Evolutionary conservation across 768 basidiomycete species (phyloP).

Genomic region (Serendipita vermifera): DNA sequence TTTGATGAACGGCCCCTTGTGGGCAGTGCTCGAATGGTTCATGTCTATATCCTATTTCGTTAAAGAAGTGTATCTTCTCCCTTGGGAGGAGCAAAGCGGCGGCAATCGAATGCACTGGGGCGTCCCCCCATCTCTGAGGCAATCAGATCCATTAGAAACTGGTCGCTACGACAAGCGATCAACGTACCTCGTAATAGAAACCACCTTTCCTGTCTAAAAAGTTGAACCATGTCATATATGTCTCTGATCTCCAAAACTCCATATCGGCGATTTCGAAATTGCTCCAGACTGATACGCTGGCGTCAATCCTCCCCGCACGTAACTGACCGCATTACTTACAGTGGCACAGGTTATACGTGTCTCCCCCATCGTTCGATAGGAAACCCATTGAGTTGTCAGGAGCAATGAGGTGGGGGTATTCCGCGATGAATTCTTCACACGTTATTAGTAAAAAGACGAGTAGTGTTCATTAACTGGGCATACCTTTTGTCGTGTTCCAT

Average conservation of each 20-base stretch:
- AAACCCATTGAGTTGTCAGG: constrained; percentile 30
- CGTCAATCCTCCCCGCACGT: neutral
- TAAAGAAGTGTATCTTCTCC: constrained; percentile 59
- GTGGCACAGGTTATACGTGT: constrained; percentile 29
- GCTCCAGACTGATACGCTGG: constrained; percentile 27
- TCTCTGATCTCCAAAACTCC: constrained; percentile 29
- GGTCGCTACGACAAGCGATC: neutral
- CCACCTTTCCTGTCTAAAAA: constrained; percentile 31
- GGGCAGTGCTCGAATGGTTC: constrained; percentile 44
- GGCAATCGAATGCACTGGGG: constrained; percentile 38
- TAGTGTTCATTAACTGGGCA: constrained; percentile 4
- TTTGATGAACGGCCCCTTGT: constrained; percentile 26
- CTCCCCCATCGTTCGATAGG: constrained; percentile 26
- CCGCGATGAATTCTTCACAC: constrained; percentile 25
- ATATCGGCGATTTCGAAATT: constrained; percentile 35
- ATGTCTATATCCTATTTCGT: constrained; percentile 54
- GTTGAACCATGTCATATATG: constrained; percentile 33
- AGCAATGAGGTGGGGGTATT: constrained; percentile 27
- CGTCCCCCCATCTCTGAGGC: constrained; percentile 31
- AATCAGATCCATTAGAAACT: neutral
- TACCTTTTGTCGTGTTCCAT: constrained; percentile 58
- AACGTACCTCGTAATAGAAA: constrained; percentile 26
- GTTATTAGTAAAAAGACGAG: neutral
- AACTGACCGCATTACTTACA: too few species aligned
- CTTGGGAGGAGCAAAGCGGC: constrained; percentile 35